These are phyloP conservation scores for Cyphellophora europaea DNA, from an alignment of 2,329 filamentous ascomycete species.

Conservation along the genomic window DNA sequence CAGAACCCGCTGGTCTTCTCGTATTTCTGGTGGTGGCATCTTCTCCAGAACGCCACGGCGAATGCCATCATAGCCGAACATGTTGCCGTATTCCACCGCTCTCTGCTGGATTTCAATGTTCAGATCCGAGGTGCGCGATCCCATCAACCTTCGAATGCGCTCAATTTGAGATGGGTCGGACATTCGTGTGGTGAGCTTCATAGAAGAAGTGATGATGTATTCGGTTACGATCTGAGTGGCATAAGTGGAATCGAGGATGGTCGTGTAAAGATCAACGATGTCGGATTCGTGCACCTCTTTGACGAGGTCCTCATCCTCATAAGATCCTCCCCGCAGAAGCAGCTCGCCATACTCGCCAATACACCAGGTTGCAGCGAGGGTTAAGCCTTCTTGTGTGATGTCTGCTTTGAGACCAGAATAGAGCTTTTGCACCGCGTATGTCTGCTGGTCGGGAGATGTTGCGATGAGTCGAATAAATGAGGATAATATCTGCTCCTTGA, in stretches of 20 bases:
- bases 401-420: slow-evolving; percentile 88
- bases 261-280: slow-evolving; percentile 82
- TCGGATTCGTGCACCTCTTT: slow-evolving; percentile 76
- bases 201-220: slow-evolving; percentile 89
- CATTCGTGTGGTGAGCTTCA: slow-evolving; percentile 88
- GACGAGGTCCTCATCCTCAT: slow-evolving; percentile 86
- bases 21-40: slow-evolving; percentile 96
- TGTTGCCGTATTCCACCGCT: slow-evolving; percentile 86
- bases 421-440: slow-evolving; percentile 91
- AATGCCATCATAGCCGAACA: slow-evolving; percentile 85
- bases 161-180: slow-evolving; percentile 78
- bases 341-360: slow-evolving; percentile 95
- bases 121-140: slow-evolving; percentile 71
- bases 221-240: slow-evolving; percentile 84
- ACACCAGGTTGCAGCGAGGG: slow-evolving; percentile 88
- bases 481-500: slow-evolving; percentile 95
- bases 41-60: slow-evolving; percentile 86
- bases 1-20: slow-evolving; percentile 84
- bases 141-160: slow-evolving; percentile 68
- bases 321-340: slow-evolving; percentile 78
- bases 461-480: slow-evolving; percentile 94
- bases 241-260: slow-evolving; percentile 90
- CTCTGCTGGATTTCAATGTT: slow-evolving; percentile 95
- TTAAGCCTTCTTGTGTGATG: slow-evolving; percentile 93
- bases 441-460: slow-evolving; percentile 87